Evolutionary conservation across 2,329 filamentous ascomycete species (phyloP).

Genomic region (Fusarium piperis): DNA sequence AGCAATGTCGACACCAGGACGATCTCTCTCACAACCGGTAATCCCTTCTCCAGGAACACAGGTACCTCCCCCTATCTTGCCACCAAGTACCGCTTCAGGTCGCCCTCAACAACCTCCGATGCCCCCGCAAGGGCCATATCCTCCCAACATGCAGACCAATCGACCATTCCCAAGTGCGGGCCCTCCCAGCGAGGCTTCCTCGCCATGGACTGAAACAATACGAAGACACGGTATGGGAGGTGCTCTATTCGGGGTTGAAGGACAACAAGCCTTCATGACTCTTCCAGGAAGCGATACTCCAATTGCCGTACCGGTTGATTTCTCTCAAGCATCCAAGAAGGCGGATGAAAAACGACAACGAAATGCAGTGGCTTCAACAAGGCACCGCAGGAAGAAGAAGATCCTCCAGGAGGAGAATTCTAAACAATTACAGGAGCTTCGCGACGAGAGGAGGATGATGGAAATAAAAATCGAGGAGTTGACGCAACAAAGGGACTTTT

Average conservation of each 20-base stretch:
- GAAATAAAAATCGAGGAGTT: conserved; percentile 60
- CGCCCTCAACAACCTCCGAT: conserved; percentile 27
- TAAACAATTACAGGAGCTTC: conserved; percentile 73
- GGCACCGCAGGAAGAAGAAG: conserved; percentile 84
- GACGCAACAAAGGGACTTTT: conserved; percentile 69
- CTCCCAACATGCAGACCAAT: conserved; percentile 29
- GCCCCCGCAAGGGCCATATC: conserved; percentile 34
- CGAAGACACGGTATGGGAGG: conserved; percentile 44
- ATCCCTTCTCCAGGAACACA: conserved; percentile 39
- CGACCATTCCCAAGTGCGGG: conserved; percentile 35
- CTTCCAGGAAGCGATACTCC: conserved; percentile 51
- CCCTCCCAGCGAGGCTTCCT: conserved; percentile 34
- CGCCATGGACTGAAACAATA: conserved; percentile 47
- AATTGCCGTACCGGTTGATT: conserved; percentile 76
- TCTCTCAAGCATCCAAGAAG: conserved; percentile 82
- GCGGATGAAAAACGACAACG: conserved; percentile 87
- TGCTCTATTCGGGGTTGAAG: conserved; percentile 43
- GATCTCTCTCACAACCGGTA: conserved; percentile 50
- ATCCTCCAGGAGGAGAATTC: conserved; percentile 81
- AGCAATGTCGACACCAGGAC: conserved; percentile 41
- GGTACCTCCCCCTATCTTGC: conserved; percentile 36
- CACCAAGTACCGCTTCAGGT: conserved; percentile 31
- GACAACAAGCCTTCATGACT: conserved; percentile 52
- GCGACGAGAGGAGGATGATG: conserved; percentile 74
- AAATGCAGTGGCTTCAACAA: conserved; percentile 85